Base-by-base conservation (phyloP, 805 yeast species). In the Kazachstania martiniae region DNA sequence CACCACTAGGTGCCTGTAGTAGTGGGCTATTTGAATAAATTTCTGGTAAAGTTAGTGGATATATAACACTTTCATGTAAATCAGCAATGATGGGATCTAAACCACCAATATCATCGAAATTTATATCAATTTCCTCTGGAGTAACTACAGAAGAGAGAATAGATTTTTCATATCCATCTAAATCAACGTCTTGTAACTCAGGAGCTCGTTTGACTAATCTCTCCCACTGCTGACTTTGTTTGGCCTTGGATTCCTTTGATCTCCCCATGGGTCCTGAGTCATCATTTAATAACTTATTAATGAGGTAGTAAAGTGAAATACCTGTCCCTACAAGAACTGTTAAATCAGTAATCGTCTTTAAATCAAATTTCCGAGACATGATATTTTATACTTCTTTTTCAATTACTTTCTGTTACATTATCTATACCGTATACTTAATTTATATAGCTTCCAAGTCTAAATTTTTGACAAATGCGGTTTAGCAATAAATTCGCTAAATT, bases 1-100 rank as follows among this genome's bases (percentile, higher is more conserved):
- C 96, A 25, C 98, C 98, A 49, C 84, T 86, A 2, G 98, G 98
- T 1, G 95, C 89, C 49, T 81, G 84, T 17, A 89, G 62, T 33
- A 89, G 64, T 33, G 84, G 74, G 43, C 79, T 82, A 33, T 72
- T 75, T 9, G 72, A 62, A 51, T 81, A 86, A 25, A 85, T 58
- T 30, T 74, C 83, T 0, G 95, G 95, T 44, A 55, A 63, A 12
- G 82, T 78, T 36, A 91, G 63, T 1, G 98, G 98, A 44, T 83
- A 77, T 26, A 91, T 71, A 8, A 91, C 94, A 34, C 86, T 71
- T 56, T 91, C 98, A 44, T 81, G 70, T 29, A 91, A 63, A 46
- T 89, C 97, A 34, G 79, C 87, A 14, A 89, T 72, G 23, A 86
- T 80, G 9, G 63, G 63, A 33, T 83, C 91, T 24, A 91, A 63